Conservation (phyloP, 1,284 basidiomycete species). For the Porphyrellus sp. region DNA sequence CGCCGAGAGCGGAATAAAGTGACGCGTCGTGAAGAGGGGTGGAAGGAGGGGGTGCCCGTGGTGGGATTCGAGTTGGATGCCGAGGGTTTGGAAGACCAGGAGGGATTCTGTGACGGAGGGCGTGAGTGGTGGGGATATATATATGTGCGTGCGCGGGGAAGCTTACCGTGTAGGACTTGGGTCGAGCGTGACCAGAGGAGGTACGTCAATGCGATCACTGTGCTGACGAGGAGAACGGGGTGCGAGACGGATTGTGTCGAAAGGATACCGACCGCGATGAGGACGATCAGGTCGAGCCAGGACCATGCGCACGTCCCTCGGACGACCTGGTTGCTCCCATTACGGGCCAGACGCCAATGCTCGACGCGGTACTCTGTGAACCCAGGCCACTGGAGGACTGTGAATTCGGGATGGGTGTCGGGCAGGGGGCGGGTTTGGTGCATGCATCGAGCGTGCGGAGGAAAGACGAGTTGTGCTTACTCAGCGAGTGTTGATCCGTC, state of each 20-base stretch:
- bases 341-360: conserved; percentile 43
- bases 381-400: conserved; percentile 42
- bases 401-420: conserved; percentile 52
- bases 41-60: conserved; percentile 47
- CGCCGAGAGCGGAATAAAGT: conserved; percentile 55
- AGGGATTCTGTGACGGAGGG: conserved; percentile 57
- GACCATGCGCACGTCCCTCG: conserved; percentile 33
- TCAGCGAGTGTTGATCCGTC: conserved; percentile 1
- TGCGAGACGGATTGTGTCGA: not conserved
- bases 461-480: conserved; percentile 1
- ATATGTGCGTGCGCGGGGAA: not conserved
- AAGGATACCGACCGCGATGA: conserved; percentile 28
- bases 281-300: conserved; percentile 39
- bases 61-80: conserved; percentile 69
- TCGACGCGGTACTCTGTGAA: conserved; percentile 56
- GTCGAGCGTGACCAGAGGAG: conserved; percentile 40
- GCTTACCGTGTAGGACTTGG: conserved; percentile 54
- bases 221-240: conserved; percentile 4
- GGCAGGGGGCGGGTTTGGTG: conserved; percentile 44
- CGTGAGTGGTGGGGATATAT: not conserved
- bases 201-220: conserved; percentile 17
- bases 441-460: conserved; percentile 34
- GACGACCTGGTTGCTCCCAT: conserved; percentile 38
- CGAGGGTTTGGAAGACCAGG: conserved; percentile 59
- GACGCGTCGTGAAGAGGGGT: conserved; percentile 38